Percentiles rank a stretch among this genome's conserved stretches.
These are phyloP conservation scores for Paspalum notatum DNA, from an alignment of 176 grass and related monocot species.

Conservation along the genomic window DNA sequence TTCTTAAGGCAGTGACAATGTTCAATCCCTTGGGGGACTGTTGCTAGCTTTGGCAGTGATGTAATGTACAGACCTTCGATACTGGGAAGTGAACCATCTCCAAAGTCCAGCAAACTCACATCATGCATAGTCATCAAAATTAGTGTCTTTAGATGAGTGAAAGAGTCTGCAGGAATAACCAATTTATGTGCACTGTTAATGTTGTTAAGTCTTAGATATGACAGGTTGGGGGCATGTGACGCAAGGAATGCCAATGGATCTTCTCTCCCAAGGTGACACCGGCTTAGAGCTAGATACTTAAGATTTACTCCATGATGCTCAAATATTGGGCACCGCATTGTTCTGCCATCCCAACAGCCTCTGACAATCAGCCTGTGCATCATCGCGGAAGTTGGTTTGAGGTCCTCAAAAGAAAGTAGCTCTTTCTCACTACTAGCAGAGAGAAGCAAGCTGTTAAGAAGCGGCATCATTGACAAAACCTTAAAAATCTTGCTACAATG, in stretches of 20 bases:
- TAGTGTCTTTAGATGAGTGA: background rate
- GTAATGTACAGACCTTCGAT: constrained; percentile 14
- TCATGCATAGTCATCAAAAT: constrained; percentile 6
- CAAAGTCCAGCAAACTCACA: background rate
- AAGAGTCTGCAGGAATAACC: background rate
- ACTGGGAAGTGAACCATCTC: background rate
- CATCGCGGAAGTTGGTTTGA: background rate
- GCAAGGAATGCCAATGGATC: background rate
- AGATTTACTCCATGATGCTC: background rate
- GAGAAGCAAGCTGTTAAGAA: constrained; percentile 18
- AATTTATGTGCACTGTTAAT: background rate
- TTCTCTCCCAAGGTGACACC: background rate
- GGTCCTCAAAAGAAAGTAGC: background rate
- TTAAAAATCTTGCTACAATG: background rate
- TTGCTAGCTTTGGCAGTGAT: background rate
- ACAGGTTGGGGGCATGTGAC: background rate
- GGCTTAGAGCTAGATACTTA: constrained; percentile 10
- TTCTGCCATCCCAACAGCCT: background rate
- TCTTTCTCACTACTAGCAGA: constrained; percentile 13
- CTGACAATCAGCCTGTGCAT: background rate
- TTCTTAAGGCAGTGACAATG: background rate
- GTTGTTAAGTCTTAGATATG: constrained; percentile 12
- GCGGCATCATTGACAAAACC: constrained; percentile 1
- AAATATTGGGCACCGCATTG: background rate
- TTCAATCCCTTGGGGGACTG: background rate